Percentiles rank a stretch among this genome's conserved stretches.
These are phyloP conservation scores for Micractinium sp. DNA, from an alignment of 139 green algal genomes.

Conservation along the genomic window DNA sequence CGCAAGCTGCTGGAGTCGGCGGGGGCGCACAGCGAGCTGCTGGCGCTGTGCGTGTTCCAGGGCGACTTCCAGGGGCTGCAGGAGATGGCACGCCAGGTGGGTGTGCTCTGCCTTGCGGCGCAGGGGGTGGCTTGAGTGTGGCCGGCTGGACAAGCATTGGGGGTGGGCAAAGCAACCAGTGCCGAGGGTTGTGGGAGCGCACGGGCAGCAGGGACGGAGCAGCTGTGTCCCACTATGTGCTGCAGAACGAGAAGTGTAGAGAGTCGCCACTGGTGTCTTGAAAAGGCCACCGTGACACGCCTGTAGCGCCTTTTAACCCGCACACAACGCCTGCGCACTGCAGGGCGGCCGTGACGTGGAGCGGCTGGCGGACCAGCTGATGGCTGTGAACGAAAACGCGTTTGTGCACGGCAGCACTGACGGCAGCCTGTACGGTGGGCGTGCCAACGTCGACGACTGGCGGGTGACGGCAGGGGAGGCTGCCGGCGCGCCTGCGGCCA, in stretches of 20 bases:
- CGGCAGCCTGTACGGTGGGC: slow-evolving; percentile 38
- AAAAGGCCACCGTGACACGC: background rate
- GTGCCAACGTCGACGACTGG: slow-evolving; percentile 41
- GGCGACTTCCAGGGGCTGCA: slow-evolving; percentile 59
- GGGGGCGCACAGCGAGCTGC: slow-evolving; percentile 58
- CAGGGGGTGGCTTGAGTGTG: too few species aligned
- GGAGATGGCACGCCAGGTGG: slow-evolving; percentile 21
- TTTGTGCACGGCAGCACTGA: slow-evolving; percentile 37
- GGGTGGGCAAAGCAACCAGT: too few species aligned
- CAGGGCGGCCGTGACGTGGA: slow-evolving; percentile 43
- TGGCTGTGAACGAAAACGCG: slow-evolving; percentile 48
- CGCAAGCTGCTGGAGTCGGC: slow-evolving; percentile 47
- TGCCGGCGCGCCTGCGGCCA: background rate
- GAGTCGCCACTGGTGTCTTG: background rate
- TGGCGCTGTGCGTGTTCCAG: slow-evolving; percentile 64
- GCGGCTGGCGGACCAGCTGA: slow-evolving; percentile 54
- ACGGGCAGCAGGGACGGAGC: too few species aligned
- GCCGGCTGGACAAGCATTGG: too few species aligned
- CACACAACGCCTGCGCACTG: background rate
- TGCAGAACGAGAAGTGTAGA: too few species aligned
- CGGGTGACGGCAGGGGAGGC: background rate
- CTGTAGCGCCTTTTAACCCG: too few species aligned
- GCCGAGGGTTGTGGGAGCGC: too few species aligned
- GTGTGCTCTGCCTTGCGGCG: background rate
- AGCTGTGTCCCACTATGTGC: too few species aligned